These are phyloP conservation scores for Jacaranda mimosifolia DNA, from an alignment of 257 asterid genomes.

Conservation along the genomic window DNA sequence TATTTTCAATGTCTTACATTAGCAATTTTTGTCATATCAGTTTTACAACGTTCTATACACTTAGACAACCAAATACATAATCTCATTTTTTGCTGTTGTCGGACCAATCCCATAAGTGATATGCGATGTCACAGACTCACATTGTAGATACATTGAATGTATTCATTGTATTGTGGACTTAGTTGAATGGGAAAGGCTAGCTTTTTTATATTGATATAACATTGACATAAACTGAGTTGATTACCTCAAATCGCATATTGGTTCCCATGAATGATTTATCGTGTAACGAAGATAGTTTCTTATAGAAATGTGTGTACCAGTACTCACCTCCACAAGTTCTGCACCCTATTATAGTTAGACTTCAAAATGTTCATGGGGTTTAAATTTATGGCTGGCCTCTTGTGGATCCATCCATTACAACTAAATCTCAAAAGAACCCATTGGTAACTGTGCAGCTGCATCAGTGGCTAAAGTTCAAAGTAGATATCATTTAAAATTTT, in stretches of 20 bases:
- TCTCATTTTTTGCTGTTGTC: not conserved
- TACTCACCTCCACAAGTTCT: not conserved
- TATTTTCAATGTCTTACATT: not conserved
- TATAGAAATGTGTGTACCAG: not conserved
- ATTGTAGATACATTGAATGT: constrained; percentile 9
- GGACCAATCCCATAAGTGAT: not conserved
- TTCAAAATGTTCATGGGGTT: constrained; percentile 7
- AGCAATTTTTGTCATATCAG: not conserved
- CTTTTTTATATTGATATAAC: not conserved
- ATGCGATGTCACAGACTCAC: not conserved
- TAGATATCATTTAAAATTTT: not conserved
- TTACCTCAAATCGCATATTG: not conserved
- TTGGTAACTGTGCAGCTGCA: constrained; percentile 7
- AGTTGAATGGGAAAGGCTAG: not conserved
- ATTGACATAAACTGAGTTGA: not conserved
- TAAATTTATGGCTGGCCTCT: constrained; percentile 2
- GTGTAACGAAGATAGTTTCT: not conserved
- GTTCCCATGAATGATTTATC: not conserved
- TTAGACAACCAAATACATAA: not conserved
- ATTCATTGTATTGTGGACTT: not conserved
- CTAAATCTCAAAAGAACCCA: constrained; percentile 3
- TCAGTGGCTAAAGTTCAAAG: constrained; percentile 13
- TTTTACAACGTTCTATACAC: not conserved
- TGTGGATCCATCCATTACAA: constrained; percentile 12
- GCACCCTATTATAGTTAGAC: not conserved